Base-by-base conservation (phyloP, 2,329 filamentous ascomycete genomes). In the Paecilomyces sp. region DNA sequence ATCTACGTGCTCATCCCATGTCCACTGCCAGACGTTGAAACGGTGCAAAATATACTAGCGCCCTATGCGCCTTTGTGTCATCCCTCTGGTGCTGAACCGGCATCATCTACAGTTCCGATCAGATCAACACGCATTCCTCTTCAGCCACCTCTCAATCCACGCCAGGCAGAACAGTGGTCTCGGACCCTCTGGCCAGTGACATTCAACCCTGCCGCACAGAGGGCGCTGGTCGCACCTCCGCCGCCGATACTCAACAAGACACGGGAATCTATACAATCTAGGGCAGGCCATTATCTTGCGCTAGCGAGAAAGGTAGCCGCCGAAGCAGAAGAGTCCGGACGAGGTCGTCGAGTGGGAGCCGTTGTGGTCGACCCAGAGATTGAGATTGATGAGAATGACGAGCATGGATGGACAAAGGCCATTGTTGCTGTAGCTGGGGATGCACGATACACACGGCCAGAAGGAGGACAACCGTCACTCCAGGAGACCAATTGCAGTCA, bases 341-440 rank as follows among this genome's bases (percentile, higher is more conserved):
- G 69, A 28, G 78, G 78, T 22, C 71, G 77, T 15, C 63, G 67
- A 0, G 69, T 79, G 3, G 78, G 77, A 30, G 77, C 76, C 7
- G 78, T 80, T 12, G 71, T 79, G 22, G 78, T 79, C 25, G 77
- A 80, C 60, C 74, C 75, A 0, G 65, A 67, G n/a, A 70, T 75
- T 50, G 67, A 72, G 33, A 63, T 63, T 12, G 64, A 68, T 28
- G 67, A 68, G 24, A 66, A 67, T 12, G 63, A 67, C n/a, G 69
- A 74, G 41, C 9, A 8, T 47, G 41, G 41, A 15, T 74, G 70
- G 67, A 67, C 71, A n/a, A 66, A 73, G 24, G 73, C 74, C 3
- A 67, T 80, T 15, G 64, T 80, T 18, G 75, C 74, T 24, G 77
- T 79, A 36, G 77, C 75, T 3, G 77, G 77, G 4, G 78, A 80